These are phyloP conservation scores for Diaporthe sp. DNA, from an alignment of 2,329 filamentous ascomycete species.

Conservation along the genomic window DNA sequence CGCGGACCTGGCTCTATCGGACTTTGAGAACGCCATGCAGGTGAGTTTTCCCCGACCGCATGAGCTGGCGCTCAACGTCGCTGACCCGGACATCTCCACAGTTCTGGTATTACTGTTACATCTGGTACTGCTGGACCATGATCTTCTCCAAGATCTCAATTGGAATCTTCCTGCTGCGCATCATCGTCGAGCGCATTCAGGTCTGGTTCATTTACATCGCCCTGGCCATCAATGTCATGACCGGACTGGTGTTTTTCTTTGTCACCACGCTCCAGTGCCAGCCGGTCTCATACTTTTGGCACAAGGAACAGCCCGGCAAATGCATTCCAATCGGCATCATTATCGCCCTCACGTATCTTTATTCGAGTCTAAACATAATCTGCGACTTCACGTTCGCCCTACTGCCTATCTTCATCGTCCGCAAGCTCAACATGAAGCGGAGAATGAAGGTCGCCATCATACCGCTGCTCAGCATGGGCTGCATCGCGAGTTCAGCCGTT, in stretches of 20 bases:
- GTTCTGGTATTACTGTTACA: slow-evolving; percentile 43
- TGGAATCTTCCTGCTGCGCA: slow-evolving; percentile 56
- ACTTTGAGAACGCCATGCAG: slow-evolving; percentile 50
- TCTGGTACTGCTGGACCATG: slow-evolving; percentile 43
- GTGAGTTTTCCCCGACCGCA: slow-evolving; percentile 41
- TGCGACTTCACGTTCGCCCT: slow-evolving; percentile 66
- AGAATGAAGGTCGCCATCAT: slow-evolving; percentile 65
- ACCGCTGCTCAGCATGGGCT: slow-evolving; percentile 68
- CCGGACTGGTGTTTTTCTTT: slow-evolving; percentile 56
- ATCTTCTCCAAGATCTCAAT: slow-evolving; percentile 56
- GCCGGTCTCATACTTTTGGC: slow-evolving; percentile 57
- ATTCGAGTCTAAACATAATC: slow-evolving; percentile 62
- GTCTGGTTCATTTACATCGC: slow-evolving; percentile 51
- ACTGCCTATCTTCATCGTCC: slow-evolving; percentile 66
- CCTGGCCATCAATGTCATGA: slow-evolving; percentile 51
- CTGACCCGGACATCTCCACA: slow-evolving; percentile 29
- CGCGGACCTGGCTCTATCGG: slow-evolving; percentile 45
- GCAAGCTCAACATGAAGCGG: slow-evolving; percentile 65
- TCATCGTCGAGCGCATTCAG: slow-evolving; percentile 50
- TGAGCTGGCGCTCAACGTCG: neutral
- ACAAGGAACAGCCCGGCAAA: slow-evolving; percentile 48
- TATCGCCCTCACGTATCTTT: slow-evolving; percentile 64
- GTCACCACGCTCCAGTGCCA: slow-evolving; percentile 56
- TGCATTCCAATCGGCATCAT: slow-evolving; percentile 59
- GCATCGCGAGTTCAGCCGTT: slow-evolving; percentile 61